Base-by-base conservation (phyloP, 495 filamentous ascomycete species). In the Hypoxylon lienhwacheense region DNA sequence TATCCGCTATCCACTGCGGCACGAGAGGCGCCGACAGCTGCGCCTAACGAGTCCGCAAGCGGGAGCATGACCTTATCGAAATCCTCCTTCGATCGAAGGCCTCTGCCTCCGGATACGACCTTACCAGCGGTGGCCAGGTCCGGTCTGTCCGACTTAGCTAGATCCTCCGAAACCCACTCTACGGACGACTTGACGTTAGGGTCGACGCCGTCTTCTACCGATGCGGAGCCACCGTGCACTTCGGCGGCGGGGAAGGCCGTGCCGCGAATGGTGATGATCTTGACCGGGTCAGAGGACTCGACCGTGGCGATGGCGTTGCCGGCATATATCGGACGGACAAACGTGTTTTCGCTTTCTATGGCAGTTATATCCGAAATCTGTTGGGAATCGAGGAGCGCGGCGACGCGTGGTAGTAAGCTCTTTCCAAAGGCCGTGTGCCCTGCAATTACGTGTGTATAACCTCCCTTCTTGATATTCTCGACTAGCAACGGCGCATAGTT, bases 251-350 rank as follows among this genome's bases (percentile, higher is more conserved):
- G 68, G 77, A 98, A 98, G 5, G 95, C 87, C 12, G 93, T 97
- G 37, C 91, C 90, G 59, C 93, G 85, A 46, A 97, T 86, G 24
- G 93, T 98, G 59, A 97, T 81, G 31, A 96, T 69, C 73, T 97
- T 98, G 71, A 89, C 84, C 2, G 76, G 63, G 65, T 98, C 95
- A 47, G 81, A 81, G 5, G 90, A 95, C 69, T 97, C 88, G 22
- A 97, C 90, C n/a, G 95, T 98, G 10, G 95, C 83, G 62, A 98
- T 93, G 40, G 90, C 95, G 67, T 98, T 98, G 32, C 93, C 93
- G 43, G 93, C 93, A 66, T 98, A 98, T 65, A 98, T 96, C 33
- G 95, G 91, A 24, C 93, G 89, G 32, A 97, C 88, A 67, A 97
- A 98, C 15, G 90, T 97, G 70, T 95, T 90, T 66, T 96, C 90